Conservation (phyloP, 805 yeast species). For the Ogataea paradorogensis region DNA sequence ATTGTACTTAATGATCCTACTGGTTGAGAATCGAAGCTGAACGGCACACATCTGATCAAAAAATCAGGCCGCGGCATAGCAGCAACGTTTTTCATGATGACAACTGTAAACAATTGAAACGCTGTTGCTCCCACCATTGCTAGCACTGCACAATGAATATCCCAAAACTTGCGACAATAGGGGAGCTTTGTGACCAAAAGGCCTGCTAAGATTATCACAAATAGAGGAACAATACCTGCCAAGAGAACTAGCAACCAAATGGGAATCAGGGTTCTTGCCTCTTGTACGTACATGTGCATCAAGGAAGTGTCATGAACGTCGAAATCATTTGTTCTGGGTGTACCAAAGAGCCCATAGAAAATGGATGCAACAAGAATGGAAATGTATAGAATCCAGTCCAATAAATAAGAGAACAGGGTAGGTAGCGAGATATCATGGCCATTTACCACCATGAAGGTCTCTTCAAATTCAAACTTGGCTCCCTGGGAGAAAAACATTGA, state of each 20-base stretch:
- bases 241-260: conserved; percentile 31
- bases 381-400: conserved; percentile 33
- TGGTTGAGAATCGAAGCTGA: conserved; percentile 31
- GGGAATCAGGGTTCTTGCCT: conserved; percentile 33
- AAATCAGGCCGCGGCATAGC: conserved; percentile 56
- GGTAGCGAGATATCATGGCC: conserved; percentile 28
- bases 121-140: conserved; percentile 38
- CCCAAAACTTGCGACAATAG: conserved; percentile 37
- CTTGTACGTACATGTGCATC: conserved; percentile 36
- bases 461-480: conserved; percentile 25
- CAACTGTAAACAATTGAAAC: conserved; percentile 38
- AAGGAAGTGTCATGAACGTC: conserved; percentile 33
- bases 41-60: conserved; percentile 47
- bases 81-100: conserved; percentile 44
- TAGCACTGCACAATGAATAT: conserved; percentile 36
- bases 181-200: conserved; percentile 21
- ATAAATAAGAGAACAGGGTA: conserved; percentile 29
- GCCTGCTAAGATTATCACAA: conserved; percentile 26
- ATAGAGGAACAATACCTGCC: conserved; percentile 33
- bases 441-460: conserved; percentile 26
- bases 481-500: conserved; percentile 19
- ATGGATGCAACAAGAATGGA: conserved; percentile 25
- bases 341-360: conserved; percentile 32
- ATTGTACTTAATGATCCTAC: conserved; percentile 39
- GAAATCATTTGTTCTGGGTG: conserved; percentile 42